These are phyloP conservation scores for Starmerella stigmatis DNA, from an alignment of 805 yeast species.

Conservation along the genomic window DNA sequence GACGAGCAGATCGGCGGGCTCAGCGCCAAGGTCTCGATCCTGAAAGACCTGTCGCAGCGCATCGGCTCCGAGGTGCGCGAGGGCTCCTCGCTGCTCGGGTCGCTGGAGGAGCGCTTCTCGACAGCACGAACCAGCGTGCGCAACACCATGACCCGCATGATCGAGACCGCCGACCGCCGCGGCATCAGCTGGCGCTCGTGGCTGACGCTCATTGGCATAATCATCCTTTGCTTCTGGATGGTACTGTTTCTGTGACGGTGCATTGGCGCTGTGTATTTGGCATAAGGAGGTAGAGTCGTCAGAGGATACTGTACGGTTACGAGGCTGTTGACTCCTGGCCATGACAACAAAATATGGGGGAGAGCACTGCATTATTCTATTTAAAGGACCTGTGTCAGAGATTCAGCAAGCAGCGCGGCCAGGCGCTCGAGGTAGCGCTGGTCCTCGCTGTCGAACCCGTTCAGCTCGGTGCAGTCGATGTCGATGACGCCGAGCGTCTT, in stretches of 20 bases:
- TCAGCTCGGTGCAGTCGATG: conserved; percentile 57
- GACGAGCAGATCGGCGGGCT: conserved; percentile 49
- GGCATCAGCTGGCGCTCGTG: conserved; percentile 58
- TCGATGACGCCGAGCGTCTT: conserved; percentile 67
- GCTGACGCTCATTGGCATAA: conserved; percentile 40
- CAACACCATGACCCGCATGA: conserved; percentile 46
- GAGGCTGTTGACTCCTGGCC: too few species aligned
- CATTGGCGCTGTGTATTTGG: too few species aligned
- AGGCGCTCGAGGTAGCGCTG: conserved; percentile 47
- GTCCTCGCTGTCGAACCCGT: conserved; percentile 64
- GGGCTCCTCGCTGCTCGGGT: conserved; percentile 38
- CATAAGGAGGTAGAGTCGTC: too few species aligned
- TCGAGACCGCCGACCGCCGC: conserved; percentile 51
- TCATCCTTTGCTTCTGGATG: conserved; percentile 42
- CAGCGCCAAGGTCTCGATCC: conserved; percentile 43
- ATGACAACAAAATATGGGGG: too few species aligned
- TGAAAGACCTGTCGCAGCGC: conserved; percentile 45
- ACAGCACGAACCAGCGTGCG: conserved; percentile 40
- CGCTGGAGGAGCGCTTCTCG: conserved; percentile 40
- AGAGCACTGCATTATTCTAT: too few species aligned
- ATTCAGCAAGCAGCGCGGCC: conserved; percentile 41
- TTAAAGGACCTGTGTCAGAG: too few species aligned
- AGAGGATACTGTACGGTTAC: too few species aligned
- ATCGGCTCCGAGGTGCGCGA: conserved; percentile 60
- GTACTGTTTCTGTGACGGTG: conserved; percentile 28